phyloP scores from a whole-genome alignment of 768 basidiomycete genomes.

The Calocera viscosa region DNA sequence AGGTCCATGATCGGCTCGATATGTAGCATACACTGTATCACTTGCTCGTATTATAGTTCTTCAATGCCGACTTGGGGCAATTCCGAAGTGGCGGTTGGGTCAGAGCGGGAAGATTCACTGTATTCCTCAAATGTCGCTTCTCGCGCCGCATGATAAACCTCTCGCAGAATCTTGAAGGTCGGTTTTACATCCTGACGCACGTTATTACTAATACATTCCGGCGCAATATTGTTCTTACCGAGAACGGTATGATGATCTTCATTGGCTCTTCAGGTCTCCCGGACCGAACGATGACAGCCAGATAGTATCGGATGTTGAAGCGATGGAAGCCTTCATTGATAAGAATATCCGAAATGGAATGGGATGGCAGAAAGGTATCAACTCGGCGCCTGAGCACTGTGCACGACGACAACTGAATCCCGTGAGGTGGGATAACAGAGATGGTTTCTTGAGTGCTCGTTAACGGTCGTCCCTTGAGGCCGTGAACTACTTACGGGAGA shows the following conservation, averaged over 20 bases:
- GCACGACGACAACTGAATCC: background rate
- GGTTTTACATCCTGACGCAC: background rate
- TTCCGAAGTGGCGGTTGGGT: too few relatives aligned
- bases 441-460: background rate
- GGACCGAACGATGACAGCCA: background rate
- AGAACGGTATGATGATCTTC: background rate
- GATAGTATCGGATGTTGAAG: background rate
- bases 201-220: background rate
- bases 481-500: background rate
- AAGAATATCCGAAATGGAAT: background rate
- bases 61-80: too few relatives aligned
- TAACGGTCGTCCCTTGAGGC: background rate
- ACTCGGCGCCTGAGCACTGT: background rate
- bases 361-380: background rate
- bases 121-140: background rate
- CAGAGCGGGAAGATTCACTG: too few relatives aligned
- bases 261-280: background rate
- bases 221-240: background rate
- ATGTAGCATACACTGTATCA: background rate
- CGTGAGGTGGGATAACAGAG: background rate
- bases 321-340: background rate
- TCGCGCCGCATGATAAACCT: background rate
- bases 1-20: background rate
- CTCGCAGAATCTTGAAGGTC: background rate
- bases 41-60: too few relatives aligned